Evolutionary conservation across 306 rosid genomes (phyloP).

Genomic region (Ormosia emarginata): DNA sequence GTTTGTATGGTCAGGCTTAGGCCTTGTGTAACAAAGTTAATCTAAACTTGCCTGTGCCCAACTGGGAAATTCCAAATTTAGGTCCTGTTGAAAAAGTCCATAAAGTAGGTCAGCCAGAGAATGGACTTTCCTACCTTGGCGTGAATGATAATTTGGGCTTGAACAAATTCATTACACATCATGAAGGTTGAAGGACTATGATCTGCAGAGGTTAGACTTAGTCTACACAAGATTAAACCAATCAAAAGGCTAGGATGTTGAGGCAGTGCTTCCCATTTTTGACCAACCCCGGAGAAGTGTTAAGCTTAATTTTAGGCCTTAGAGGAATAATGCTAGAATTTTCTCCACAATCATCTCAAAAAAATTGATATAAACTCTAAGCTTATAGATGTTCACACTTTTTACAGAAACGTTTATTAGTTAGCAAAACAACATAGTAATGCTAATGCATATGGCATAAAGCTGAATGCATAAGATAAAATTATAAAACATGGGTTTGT

Average conservation of each 20-base stretch:
- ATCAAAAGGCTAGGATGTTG: neutral
- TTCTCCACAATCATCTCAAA: neutral
- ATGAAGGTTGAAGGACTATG: neutral
- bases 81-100: conserved; percentile 21
- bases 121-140: conserved; percentile 5
- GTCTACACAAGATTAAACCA: conserved; percentile 5
- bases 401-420: neutral
- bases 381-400: conserved; percentile 13
- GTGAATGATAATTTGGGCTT: neutral
- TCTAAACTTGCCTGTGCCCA: conserved; percentile 14
- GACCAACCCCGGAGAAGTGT: neutral
- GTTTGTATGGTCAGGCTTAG: neutral
- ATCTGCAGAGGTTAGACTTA: conserved; percentile 13
- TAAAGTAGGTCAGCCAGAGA: conserved; percentile 12
- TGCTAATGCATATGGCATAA: neutral
- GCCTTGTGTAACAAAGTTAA: conserved; percentile 11
- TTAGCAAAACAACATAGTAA: neutral
- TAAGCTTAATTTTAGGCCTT: neutral
- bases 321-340: conserved; percentile 14
- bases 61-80: conserved; percentile 25
- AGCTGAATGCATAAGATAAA: neutral
- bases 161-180: conserved; percentile 10
- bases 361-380: neutral
- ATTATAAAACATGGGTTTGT: neutral
- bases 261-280: neutral